phyloP scores from a whole-genome alignment of 768 basidiomycete species.

The Plicaturopsis crispa region DNA sequence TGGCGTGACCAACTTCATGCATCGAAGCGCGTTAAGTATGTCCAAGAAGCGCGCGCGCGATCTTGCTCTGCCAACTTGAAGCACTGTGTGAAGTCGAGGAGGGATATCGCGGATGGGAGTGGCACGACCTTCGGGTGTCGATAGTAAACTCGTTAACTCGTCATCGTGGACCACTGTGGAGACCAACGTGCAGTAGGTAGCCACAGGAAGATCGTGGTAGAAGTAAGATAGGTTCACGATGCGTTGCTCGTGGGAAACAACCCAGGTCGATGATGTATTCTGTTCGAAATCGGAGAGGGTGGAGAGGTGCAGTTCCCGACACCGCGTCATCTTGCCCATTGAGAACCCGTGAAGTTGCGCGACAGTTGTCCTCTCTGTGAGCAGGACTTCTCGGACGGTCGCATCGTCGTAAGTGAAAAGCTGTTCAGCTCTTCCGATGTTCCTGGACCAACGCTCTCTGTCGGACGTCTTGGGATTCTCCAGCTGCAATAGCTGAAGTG shows the following conservation, averaged over 20 bases:
- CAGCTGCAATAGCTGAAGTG: conserved; percentile 38
- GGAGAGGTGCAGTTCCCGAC: conserved; percentile 55
- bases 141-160: conserved; percentile 45
- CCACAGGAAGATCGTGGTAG: conserved; percentile 55
- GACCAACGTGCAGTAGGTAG: conserved; percentile 58
- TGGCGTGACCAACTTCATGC: conserved; percentile 54
- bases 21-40: conserved; percentile 49
- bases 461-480: conserved; percentile 34
- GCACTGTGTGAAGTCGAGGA: conserved; percentile 32
- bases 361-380: conserved; percentile 65
- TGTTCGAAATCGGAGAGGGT: conserved; percentile 41
- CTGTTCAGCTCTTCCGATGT: conserved; percentile 37
- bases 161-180: conserved; percentile 49
- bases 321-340: conserved; percentile 56
- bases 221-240: conserved; percentile 58
- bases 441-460: conserved; percentile 38
- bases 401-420: conserved; percentile 46
- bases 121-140: conserved; percentile 36
- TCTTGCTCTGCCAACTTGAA: conserved; percentile 54
- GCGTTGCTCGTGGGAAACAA: conserved; percentile 45
- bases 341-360: conserved; percentile 72
- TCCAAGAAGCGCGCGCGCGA: conserved; percentile 56
- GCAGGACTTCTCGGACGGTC: conserved; percentile 50
- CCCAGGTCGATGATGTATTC: conserved; percentile 25
- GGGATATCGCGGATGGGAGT: conserved; percentile 51